A percentile compares a stretch with the other conserved stretches of the same genome.
Conservation (phyloP, 345 rosid genomes). For the Balakata baccata region DNA sequence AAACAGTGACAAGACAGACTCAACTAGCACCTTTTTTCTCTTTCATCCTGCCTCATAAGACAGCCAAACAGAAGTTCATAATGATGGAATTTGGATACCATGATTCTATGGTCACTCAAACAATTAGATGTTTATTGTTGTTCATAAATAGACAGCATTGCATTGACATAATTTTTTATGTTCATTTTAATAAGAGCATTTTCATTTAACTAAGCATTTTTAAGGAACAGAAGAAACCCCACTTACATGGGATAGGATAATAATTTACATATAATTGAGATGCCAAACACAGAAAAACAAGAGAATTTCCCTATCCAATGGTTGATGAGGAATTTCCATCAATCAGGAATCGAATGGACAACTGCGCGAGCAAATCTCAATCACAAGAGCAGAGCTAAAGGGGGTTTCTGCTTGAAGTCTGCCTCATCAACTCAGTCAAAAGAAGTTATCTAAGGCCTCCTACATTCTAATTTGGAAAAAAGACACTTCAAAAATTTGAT, state of each 20-base stretch:
- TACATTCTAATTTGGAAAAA: background rate
- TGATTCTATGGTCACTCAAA: background rate
- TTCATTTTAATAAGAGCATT: background rate
- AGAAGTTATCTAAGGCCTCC: background rate
- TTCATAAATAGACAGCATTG: too few species aligned
- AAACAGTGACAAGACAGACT: background rate
- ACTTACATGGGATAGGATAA: background rate
- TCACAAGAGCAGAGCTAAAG: background rate
- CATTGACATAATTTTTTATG: background rate
- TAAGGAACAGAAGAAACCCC: background rate
- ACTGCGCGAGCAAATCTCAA: background rate
- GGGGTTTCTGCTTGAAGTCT: background rate
- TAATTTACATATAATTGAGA: background rate
- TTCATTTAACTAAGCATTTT: background rate
- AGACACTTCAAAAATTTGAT: background rate
- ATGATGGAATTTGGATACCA: background rate
- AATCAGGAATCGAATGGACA: background rate
- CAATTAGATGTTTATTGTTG: background rate
- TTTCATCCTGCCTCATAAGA: background rate
- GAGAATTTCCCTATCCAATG: background rate
- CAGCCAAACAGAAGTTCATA: background rate
- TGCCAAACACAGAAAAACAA: background rate
- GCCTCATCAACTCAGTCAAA: background rate
- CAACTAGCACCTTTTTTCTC: background rate
- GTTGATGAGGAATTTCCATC: background rate